Conservation (phyloP, 108 stramenopile genomes). For the Licmophora abbreviata region DNA sequence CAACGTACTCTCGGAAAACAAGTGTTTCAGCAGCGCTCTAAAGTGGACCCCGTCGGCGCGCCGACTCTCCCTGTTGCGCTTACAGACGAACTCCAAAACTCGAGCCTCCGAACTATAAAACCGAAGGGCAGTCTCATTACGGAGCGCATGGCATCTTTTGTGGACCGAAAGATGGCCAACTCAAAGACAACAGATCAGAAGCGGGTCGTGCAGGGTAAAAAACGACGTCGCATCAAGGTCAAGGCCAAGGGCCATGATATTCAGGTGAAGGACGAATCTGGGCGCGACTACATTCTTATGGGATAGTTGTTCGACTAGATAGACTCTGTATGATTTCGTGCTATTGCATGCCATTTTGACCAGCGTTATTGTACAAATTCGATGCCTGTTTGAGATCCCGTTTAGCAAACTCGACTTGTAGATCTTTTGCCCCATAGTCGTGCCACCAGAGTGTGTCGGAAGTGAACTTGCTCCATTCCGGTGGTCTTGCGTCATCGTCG, state of each 20-base stretch:
- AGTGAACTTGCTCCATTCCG: too few species aligned
- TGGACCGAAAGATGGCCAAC: conserved; percentile 60
- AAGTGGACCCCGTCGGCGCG: conserved; percentile 56
- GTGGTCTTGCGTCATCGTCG: too few species aligned
- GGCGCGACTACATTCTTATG: too few species aligned
- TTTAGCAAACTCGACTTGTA: not conserved
- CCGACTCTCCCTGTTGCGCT: conserved; percentile 76
- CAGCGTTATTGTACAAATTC: too few species aligned
- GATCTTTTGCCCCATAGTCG: not conserved
- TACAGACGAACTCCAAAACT: conserved; percentile 47
- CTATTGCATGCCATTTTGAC: too few species aligned
- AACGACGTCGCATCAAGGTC: conserved; percentile 8
- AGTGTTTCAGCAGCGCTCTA: conserved; percentile 29
- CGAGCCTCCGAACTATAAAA: conserved; percentile 53
- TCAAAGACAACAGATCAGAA: conserved; percentile 45
- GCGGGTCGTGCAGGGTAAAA: conserved; percentile 61
- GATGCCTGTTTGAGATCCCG: too few species aligned
- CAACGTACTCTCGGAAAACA: conserved; percentile 41
- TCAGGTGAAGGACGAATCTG: too few species aligned
- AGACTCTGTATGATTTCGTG: too few species aligned
- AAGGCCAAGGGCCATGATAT: conserved; percentile 2
- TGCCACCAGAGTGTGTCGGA: not conserved
- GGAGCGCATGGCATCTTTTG: conserved; percentile 71
- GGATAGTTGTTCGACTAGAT: not conserved
- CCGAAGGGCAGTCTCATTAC: conserved; percentile 77